Evolutionary conservation across 2,329 filamentous ascomycete species (phyloP), one percentile per base, ranked within the genome.

Genomic region (Pestalotiopsis sp.): DNA sequence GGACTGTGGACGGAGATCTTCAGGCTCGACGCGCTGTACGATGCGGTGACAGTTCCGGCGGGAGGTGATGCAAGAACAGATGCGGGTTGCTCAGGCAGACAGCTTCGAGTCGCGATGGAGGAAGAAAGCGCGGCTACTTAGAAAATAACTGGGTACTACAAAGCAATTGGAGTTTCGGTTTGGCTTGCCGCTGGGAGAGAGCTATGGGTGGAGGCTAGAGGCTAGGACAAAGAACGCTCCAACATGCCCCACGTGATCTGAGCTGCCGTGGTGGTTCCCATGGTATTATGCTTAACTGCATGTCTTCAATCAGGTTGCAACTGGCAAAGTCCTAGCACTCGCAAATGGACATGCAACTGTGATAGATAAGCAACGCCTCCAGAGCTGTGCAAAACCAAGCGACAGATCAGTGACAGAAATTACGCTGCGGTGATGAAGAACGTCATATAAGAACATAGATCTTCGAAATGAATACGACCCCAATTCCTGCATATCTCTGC

Each of bases 111-210:
- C 59, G 59, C 59, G 59, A 36, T 62, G n/a, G 27, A 36, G 27
- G 20, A 62, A 62, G 59, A 41, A 62, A 20, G 59, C 59, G 59
- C 59, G 59, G 59, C 31, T 62, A 31, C 45, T 52, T 45, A 17
- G 41, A 40, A 62, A 62, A 62, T 62, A 62, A 62, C 31, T 62
- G 59, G 59, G 31, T 23, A 62, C 57, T 36, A 27, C 57, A 27
- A n/a, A 52, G 14, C 14, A 52, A 20, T 52, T 52, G 31, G 31
- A 52, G 20, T 4, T 52, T 52, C 45, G 20, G 45, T 52, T 52
- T 27, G 27, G 23, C 20, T 59, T 5, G 57, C 25, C 57, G n/a
- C 45, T n/a, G 17, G 17, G 17, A n/a, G 45, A n/a, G 20, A 52
- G 45, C 45, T 52, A 23, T 52, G 17, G 45, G 14, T 52, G 20